Base-by-base conservation (phyloP, 1,284 basidiomycete species). In the Cryptococcus sp. region DNA sequence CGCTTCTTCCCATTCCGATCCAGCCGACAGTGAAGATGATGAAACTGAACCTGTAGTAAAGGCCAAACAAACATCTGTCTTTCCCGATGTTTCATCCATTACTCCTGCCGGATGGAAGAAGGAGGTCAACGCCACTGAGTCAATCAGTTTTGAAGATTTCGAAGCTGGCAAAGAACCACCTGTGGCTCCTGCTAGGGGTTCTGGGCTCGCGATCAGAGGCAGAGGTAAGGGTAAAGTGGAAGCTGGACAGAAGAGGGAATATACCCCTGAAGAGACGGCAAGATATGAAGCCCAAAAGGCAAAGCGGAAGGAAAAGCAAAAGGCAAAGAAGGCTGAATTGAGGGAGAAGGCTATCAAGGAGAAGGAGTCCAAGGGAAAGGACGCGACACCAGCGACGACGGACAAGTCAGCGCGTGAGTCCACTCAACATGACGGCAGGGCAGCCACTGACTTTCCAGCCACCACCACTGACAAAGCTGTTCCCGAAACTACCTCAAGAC, bases 101-200 rank as follows among this genome's bases (percentile, higher is more conserved):
- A 66, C 64, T 16, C 68, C 67, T 2, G 55, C 50, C 3, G 64
- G 49, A 13, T 69, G 66, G 67, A 52, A 60, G 2, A 61, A 69
- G n/a, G 47, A 47, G 45, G 46, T 49, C 23, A 45, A 42, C 10
- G 40, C 52, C 14, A 52, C 46, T 10, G 28, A 40, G 4, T 34
- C 47, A 10, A 49, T 67, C n/a, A 43, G 51, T 23, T 67, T 68
- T 52, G 63, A 63, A 36, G 64, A 63, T 4, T 60, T 65, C 34
- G 54, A 53, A 41, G 48, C 56, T 10, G 58, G 59, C 10, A 41
- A 46, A 32, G 31, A 46, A 4, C 39, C 34, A 16, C 18, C 34
- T 13, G 48, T 19, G 13, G 41, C 41, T 22, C 23, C 41, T 19
- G 41, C 41, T 34, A 45, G 50, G 46, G 44, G 40, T 11, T 32